These are phyloP conservation scores for Priceomyces medius DNA, from an alignment of 805 yeast species.

Conservation along the genomic window DNA sequence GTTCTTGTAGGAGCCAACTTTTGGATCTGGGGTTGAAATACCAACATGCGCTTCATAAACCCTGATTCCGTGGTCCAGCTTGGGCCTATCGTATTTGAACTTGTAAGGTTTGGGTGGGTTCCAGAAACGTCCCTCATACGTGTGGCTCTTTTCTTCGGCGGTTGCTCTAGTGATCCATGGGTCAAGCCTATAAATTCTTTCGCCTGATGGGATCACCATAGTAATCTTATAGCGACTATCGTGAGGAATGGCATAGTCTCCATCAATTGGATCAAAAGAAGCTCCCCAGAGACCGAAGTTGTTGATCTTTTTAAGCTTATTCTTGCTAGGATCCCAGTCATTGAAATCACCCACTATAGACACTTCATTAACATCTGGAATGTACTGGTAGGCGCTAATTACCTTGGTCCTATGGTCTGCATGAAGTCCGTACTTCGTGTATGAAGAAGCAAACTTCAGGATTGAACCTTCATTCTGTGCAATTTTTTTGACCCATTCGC, in stretches of 20 bases:
- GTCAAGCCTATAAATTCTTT: constrained; percentile 74
- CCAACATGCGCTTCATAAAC: constrained; percentile 97
- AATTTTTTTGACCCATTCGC: constrained; percentile 59
- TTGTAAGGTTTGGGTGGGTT: constrained; percentile 62
- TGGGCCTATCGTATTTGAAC: constrained; percentile 68
- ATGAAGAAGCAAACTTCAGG: constrained; percentile 70
- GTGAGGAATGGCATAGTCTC: constrained; percentile 71
- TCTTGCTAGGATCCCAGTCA: constrained; percentile 63
- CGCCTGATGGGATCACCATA: constrained; percentile 65
- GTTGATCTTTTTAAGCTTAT: constrained; percentile 55
- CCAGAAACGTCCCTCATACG: constrained; percentile 92
- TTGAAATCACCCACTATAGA: constrained; percentile 92
- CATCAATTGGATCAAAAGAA: constrained; percentile 55
- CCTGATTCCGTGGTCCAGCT: constrained; percentile 50
- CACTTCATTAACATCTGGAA: constrained; percentile 80
- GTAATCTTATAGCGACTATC: constrained; percentile 74
- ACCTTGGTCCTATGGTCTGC: constrained; percentile 50
- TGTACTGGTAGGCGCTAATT: constrained; percentile 76
- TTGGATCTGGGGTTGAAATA: constrained; percentile 87
- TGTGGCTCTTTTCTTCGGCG: constrained; percentile 44
- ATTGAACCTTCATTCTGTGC: constrained; percentile 57
- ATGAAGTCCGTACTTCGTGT: constrained; percentile 74
- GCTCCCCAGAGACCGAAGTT: constrained; percentile 71
- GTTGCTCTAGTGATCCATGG: constrained; percentile 89
- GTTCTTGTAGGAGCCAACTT: constrained; percentile 80